These are phyloP conservation scores for Ampelocalamus luodianensis DNA, from an alignment of 176 grass and related monocot species.

Conservation along the genomic window DNA sequence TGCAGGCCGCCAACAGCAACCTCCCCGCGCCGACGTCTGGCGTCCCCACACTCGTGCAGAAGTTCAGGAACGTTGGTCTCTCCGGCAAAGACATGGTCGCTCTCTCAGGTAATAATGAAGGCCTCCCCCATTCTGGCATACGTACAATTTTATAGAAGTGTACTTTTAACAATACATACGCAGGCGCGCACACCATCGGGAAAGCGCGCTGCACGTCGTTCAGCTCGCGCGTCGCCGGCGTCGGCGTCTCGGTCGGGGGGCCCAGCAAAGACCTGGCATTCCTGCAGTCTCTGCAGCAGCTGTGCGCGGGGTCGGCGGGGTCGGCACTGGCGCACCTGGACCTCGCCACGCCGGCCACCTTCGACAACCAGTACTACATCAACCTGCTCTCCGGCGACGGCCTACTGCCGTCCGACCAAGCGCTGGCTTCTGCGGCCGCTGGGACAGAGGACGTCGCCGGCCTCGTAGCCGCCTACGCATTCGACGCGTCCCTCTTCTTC, in stretches of 20 bases:
- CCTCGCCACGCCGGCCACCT: conserved; percentile 72
- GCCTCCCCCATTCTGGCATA: background rate
- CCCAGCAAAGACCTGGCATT: conserved; percentile 42
- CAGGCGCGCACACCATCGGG: conserved; percentile 87
- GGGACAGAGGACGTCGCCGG: conserved; percentile 43
- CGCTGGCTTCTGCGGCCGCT: background rate
- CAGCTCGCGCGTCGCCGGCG: conserved; percentile 56
- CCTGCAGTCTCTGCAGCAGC: conserved; percentile 77
- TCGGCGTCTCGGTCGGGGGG: background rate
- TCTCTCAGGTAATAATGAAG: conserved; percentile 59
- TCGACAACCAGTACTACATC: conserved; percentile 97
- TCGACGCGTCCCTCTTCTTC: conserved; percentile 66
- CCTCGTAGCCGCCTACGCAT: conserved; percentile 72
- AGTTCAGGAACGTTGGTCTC: conserved; percentile 76
- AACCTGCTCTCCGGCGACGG: conserved; percentile 86
- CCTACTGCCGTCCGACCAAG: conserved; percentile 87
- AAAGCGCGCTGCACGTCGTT: conserved; percentile 87
- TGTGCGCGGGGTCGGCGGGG: conserved; percentile 65
- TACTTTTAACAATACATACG: background rate
- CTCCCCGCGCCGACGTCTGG: conserved; percentile 81
- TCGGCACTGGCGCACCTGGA: conserved; percentile 80
- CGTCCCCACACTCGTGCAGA: conserved; percentile 73
- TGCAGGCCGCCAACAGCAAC: conserved; percentile 64
- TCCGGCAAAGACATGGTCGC: conserved; percentile 79
- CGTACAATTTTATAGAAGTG: background rate